Base-by-base conservation (phyloP, 2,329 filamentous ascomycete genomes). In the Pleomassaria siparia region DNA sequence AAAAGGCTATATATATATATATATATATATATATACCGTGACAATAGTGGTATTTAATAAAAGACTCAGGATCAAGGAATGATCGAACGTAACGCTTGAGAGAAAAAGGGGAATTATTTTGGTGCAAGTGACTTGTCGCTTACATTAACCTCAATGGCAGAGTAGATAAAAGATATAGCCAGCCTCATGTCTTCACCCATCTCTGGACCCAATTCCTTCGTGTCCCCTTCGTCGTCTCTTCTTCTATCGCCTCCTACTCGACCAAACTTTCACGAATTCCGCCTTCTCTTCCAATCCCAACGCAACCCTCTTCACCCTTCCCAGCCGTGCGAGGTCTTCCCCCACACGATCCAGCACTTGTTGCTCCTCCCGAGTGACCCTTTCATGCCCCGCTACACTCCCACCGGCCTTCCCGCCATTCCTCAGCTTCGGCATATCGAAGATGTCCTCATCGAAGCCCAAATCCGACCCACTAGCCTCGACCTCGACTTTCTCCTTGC, bases 301-400 rank as follows among this genome's bases (percentile, higher is more conserved):
- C 0, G 88, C 91, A 1, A 99, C 90, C 46, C 92, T 81, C 76
- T 95, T 95, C 30, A 94, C 91, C 51, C 94, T 78, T 1, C 91
- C 89, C 44, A 99, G 71, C 44, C 92, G 76, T n/a, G 94, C 91
- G 46, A 99, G 75, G 10, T 91, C 85, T 59, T 97, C 94, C 1
- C 83, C 89, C 13, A 99, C 82, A 28, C 82, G 81, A 62, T 96
- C 89, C 35, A 97, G 73, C 11, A 92, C 76, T 30, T 77, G 79
- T 64, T 84, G 81, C 67, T 96, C 89, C 7, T 86, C 81, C 0
- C 60, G 54, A 1, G 62, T 74, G 8, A 75, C 54, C 3, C 68
- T 64, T 0, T 59, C 59, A 35, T 56, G 41, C 5, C 58, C 50
- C 20, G 42, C 35, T 6, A 4, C 18, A 25, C 44, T 53, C 2